Conservation (phyloP, 2,329 filamentous ascomycete genomes). For the Westerdykella sp. region DNA sequence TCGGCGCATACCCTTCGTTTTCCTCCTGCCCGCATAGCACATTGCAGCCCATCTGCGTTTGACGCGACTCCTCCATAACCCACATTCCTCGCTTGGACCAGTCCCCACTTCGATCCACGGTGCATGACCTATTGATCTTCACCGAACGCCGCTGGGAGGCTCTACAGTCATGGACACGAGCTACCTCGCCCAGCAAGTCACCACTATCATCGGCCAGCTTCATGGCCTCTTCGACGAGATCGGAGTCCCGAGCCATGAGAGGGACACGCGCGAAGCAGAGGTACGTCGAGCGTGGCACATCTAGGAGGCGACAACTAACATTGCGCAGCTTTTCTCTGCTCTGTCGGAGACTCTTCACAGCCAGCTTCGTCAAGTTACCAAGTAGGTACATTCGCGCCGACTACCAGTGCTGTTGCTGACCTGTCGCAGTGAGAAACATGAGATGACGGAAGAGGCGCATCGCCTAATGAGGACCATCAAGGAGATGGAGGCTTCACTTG, state of each 20-base stretch:
- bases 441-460: conserved; percentile 83
- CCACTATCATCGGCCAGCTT: conserved; percentile 84
- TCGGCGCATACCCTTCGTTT: no score
- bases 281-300: conserved; percentile 45
- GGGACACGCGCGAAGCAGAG: conserved; percentile 83
- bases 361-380: conserved; percentile 76
- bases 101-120: conserved; percentile 18
- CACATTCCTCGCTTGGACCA: conserved; percentile 19
- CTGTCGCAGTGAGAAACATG: conserved; percentile 68
- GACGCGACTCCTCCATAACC: not conserved
- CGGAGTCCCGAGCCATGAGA: conserved; percentile 87
- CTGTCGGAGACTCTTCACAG: conserved; percentile 87
- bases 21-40: not conserved
- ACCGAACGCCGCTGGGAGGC: conserved; percentile 25
- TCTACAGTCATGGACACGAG: conserved; percentile 69
- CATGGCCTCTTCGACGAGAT: conserved; percentile 97
- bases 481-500: conserved; percentile 88
- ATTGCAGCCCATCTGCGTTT: not conserved
- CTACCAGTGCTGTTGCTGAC: conserved; percentile 5
- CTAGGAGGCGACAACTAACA: conserved; percentile 13
- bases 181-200: conserved; percentile 91
- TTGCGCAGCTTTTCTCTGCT: conserved; percentile 71
- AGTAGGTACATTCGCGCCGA: conserved; percentile 39
- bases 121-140: conserved; percentile 29
- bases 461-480: conserved; percentile 77